Conservation (phyloP, 768 basidiomycete species). For the Clavulina sp. region DNA sequence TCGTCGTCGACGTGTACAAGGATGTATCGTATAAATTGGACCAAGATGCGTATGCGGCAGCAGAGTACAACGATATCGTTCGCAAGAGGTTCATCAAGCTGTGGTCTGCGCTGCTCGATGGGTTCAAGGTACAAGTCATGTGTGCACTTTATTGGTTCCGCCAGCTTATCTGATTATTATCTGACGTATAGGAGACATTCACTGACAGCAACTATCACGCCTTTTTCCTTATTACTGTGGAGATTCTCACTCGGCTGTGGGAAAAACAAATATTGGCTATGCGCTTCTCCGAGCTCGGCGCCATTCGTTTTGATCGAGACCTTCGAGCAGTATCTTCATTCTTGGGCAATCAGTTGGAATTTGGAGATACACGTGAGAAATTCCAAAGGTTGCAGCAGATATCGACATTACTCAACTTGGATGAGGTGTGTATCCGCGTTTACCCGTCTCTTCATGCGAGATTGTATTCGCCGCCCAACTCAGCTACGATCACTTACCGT, state of each 20-base stretch:
- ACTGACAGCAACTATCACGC: conserved; percentile 77
- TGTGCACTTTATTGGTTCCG: neutral
- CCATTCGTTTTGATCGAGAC: conserved; percentile 88
- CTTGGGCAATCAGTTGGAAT: conserved; percentile 72
- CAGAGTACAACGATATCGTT: conserved; percentile 73
- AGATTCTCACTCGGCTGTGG: conserved; percentile 86
- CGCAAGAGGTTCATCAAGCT: conserved; percentile 77
- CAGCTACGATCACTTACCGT: neutral
- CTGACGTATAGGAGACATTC: conserved; percentile 48
- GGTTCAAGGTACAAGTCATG: conserved; percentile 49
- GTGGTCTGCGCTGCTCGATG: conserved; percentile 76
- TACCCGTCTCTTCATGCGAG: neutral
- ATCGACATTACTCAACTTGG: conserved; percentile 77
- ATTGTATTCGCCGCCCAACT: conserved; percentile 5
- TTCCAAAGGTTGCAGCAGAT: conserved; percentile 87
- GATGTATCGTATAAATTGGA: conserved; percentile 79
- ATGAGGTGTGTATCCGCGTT: conserved; percentile 33
- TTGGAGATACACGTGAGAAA: conserved; percentile 83
- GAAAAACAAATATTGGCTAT: conserved; percentile 71
- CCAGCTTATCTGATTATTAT: neutral
- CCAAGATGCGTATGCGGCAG: conserved; percentile 66
- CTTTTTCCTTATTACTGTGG: conserved; percentile 72
- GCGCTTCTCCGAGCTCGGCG: conserved; percentile 90
- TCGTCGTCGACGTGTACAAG: conserved; percentile 78
- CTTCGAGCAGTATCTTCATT: conserved; percentile 67